Evolutionary conservation across 352 stramenopile species (phyloP), one percentile per base, ranked within the genome.

Genomic region (Plasmopara viticola): DNA sequence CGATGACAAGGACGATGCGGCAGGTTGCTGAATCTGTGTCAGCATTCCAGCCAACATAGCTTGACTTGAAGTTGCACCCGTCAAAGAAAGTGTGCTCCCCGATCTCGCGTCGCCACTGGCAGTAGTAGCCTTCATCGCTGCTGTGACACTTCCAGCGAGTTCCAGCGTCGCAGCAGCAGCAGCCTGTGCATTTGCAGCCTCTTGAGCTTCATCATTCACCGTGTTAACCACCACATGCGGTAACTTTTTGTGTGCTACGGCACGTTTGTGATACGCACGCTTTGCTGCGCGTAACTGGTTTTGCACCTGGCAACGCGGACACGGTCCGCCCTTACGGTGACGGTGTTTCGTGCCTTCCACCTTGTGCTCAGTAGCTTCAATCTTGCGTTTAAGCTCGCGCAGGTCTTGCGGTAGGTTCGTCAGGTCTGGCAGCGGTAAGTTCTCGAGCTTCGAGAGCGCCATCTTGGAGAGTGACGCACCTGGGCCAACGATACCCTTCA

Each of bases 301-400:
- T 56, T 91, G 81, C 12, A 91, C 81, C 44, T 91, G 81, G 33
- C 81, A 91, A 8, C 81, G 78, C 30, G 81, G 81, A 37, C 81
- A 91, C 50, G 81, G 81, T 1, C 81, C 81, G 31, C 81, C 81
- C 60, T 91, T 91, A 60, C 81, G 81, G 57, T 91, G 81, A 51
- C 81, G 81, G 49, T 91, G 81, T 60, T 91, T 91, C n/a, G 81
- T 91, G 9, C 81, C 81, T 68, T 91, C 81, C 17, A 91, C 81
- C 60, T 89, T 89, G 66, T 85, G 71, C 57, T 91, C 81, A 0
- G 81, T 91, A 20, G 76, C 76, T 58, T 91, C 81, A 58, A 91
- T 91, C 53, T 91, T 91, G 47, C 78, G 76, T 56, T 91, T 91
- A 14, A 91, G 70, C 30, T 91, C 81, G 45, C 84, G 84, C 17